Conservation (phyloP, 352 stramenopile genomes). For the Phytophthora pini region DNA sequence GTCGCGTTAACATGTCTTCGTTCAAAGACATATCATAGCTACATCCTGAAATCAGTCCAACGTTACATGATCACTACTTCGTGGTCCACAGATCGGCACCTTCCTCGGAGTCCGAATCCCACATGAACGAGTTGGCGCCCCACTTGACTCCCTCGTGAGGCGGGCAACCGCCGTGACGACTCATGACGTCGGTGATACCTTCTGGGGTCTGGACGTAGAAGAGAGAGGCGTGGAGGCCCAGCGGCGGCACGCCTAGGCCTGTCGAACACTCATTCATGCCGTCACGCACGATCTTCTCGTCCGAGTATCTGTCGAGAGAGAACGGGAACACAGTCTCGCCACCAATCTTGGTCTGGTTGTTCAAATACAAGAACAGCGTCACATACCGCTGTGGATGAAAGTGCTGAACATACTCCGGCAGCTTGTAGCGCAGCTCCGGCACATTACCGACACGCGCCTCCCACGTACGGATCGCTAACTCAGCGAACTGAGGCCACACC, state of each 20-base stretch:
- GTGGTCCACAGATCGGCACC: constrained; percentile 81
- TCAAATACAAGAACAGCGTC: constrained; percentile 98
- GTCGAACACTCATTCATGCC: constrained; percentile 86
- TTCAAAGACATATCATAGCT: too few relatives aligned
- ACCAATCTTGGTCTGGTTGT: constrained; percentile 93
- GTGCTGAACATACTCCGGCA: constrained; percentile 74
- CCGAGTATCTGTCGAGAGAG: constrained; percentile 74
- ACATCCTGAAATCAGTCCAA: too few relatives aligned
- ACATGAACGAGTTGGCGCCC: constrained; percentile 90
- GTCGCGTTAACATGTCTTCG: too few relatives aligned
- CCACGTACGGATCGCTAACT: constrained; percentile 76
- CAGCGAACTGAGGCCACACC: constrained; percentile 60
- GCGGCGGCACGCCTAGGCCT: constrained; percentile 75
- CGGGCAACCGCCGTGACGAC: constrained; percentile 83
- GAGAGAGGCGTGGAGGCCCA: constrained; percentile 74
- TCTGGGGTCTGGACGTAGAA: constrained; percentile 89
- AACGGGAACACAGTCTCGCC: constrained; percentile 98
- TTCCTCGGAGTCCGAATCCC: constrained; percentile 85
- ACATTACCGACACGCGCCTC: constrained; percentile 50
- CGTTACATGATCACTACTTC: constrained; percentile 34
- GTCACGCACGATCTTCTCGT: constrained; percentile 71
- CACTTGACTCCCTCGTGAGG: constrained; percentile 87
- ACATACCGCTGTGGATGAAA: constrained; percentile 95
- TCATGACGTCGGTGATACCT: constrained; percentile 78
- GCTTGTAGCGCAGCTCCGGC: constrained; percentile 57